Evolutionary conservation across 257 asterid genomes (phyloP).

Genomic region (Nyctanthes arbortristis): DNA sequence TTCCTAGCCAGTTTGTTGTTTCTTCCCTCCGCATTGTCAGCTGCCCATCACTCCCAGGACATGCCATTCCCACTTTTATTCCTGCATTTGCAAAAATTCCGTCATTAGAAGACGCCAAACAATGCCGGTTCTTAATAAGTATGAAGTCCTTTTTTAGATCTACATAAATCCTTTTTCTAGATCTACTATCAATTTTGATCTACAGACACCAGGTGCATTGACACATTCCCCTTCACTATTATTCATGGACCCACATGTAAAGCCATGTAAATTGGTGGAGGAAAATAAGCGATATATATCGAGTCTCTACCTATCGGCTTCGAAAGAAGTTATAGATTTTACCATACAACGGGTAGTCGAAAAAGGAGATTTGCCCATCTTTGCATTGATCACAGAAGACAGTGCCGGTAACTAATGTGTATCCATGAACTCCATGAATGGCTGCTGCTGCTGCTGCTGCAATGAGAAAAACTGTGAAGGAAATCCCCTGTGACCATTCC

Average conservation of each 20-base stretch:
- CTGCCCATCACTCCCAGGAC: conserved; percentile 77
- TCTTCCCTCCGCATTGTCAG: conserved; percentile 57
- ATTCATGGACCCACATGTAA: no score
- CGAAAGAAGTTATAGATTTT: background rate
- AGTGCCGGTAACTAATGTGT: conserved; percentile 66
- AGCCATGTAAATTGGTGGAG: no score
- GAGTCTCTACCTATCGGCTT: no score
- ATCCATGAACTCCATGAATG: conserved; percentile 53
- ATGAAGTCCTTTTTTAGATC: no score
- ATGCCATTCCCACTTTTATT: conserved; percentile 63
- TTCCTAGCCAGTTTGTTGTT: conserved; percentile 74
- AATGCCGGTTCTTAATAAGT: background rate
- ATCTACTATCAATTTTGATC: no score
- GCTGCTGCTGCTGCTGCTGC: conserved; percentile 43
- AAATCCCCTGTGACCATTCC: conserved; percentile 48
- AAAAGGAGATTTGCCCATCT: conserved; percentile 79
- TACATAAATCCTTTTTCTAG: no score
- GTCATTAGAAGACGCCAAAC: background rate
- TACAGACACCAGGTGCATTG: no score
- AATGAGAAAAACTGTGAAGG: conserved; percentile 50
- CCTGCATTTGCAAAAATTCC: conserved; percentile 40
- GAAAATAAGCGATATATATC: no score
- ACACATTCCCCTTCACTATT: no score
- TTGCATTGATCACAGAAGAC: conserved; percentile 97
- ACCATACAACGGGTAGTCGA: conserved; percentile 81